Conservation (phyloP, 176 grass and related monocot genomes). For the Oryza punctata region DNA sequence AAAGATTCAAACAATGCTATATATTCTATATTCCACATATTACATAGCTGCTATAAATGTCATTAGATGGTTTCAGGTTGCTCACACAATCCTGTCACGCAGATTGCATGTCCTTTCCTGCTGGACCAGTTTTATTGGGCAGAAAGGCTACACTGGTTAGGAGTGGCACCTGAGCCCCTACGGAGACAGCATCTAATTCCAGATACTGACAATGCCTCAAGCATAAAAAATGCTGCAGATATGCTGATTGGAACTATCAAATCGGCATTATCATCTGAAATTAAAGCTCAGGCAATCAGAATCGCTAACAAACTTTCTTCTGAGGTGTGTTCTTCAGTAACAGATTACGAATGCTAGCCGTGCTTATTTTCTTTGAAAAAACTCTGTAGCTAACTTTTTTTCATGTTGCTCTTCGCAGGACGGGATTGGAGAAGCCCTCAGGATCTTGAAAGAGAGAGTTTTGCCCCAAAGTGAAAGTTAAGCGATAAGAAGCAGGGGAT, state of each 20-base stretch:
- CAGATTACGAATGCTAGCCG: not conserved
- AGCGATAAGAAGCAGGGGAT: not conserved
- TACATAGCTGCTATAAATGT: not conserved
- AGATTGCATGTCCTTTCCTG: constrained; percentile 83
- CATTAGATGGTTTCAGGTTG: not conserved
- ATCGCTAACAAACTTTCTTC: constrained; percentile 65
- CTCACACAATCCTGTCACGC: constrained; percentile 5
- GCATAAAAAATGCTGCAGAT: constrained; percentile 47
- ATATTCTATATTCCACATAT: not conserved
- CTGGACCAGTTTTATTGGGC: constrained; percentile 96
- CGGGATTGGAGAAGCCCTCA: constrained; percentile 65
- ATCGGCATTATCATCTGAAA: constrained; percentile 49
- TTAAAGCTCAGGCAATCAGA: constrained; percentile 59
- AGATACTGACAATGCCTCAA: constrained; percentile 40
- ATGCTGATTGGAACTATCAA: constrained; percentile 63
- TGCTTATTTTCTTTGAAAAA: not conserved
- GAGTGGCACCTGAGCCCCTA: constrained; percentile 66
- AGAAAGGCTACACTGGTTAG: constrained; percentile 76
- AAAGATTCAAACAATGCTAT: not conserved
- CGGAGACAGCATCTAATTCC: constrained; percentile 59
- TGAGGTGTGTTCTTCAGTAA: constrained; percentile 51
- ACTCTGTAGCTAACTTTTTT: not conserved
- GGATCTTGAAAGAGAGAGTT: constrained; percentile 64
- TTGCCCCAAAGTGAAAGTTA: constrained; percentile 17
- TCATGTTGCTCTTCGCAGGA: constrained; percentile 47